Conservation (phyloP, 2,329 filamentous ascomycete species). For the Calonectria henricotiae region DNA sequence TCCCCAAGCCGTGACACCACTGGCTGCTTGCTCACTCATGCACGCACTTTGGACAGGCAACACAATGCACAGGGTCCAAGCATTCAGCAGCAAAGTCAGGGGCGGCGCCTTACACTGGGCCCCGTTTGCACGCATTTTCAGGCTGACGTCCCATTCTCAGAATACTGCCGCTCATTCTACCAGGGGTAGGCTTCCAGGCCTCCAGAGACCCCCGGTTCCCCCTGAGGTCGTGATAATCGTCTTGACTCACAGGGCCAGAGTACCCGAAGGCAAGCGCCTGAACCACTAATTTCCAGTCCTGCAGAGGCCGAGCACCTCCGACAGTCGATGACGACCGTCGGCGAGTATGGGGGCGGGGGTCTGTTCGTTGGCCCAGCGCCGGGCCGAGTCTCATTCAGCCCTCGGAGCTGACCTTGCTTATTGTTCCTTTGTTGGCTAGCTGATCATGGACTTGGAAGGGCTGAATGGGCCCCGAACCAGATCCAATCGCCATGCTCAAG, state of each 20-base stretch:
- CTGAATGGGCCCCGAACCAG: conserved; percentile 17
- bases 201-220: not conserved
- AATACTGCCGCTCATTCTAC: not conserved
- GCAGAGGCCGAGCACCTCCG: conserved; percentile 24
- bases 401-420: conserved; percentile 5
- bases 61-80: conserved; percentile 28
- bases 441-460: conserved; percentile 19
- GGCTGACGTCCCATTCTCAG: conserved; percentile 9
- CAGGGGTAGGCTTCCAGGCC: conserved; percentile 11
- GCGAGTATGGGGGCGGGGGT: not conserved
- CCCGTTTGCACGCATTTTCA: conserved; percentile 14
- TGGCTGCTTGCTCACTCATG: conserved; percentile 46
- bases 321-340: not conserved
- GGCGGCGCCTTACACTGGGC: not conserved
- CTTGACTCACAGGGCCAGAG: conserved; percentile 25
- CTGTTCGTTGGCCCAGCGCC: conserved; percentile 36
- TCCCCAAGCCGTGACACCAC: conserved; percentile 27
- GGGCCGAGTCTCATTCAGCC: conserved; percentile 28
- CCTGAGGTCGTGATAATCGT: not conserved
- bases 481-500: conserved; percentile 32
- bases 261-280: conserved; percentile 7
- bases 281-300: conserved; percentile 27
- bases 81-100: conserved; percentile 17
- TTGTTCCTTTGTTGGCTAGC: conserved; percentile 25
- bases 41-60: conserved; percentile 50